Percentiles rank a stretch among this genome's conserved stretches.
phyloP scores from a whole-genome alignment of 257 asterid species.

The Solanum neorickii region DNA sequence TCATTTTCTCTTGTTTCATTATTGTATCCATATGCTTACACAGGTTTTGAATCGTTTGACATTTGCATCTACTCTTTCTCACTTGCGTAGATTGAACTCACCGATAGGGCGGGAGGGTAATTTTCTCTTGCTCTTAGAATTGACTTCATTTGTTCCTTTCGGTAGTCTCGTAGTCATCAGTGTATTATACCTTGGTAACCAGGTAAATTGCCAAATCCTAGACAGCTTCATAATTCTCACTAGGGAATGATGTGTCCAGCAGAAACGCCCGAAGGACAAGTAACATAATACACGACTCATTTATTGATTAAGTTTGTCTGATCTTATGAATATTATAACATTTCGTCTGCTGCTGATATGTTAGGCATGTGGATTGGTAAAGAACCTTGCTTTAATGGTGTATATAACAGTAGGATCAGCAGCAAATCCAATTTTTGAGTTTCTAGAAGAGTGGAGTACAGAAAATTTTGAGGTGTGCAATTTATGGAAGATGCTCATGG shows the following conservation, averaged over 20 bases:
- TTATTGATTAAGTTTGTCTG: not conserved
- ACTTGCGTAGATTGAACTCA: constrained; percentile 86
- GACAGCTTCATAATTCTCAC: constrained; percentile 96
- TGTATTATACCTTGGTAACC: constrained; percentile 1
- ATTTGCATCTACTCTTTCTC: constrained; percentile 93
- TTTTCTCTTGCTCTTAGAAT: not conserved
- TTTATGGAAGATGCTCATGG: not conserved
- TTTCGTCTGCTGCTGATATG: constrained; percentile 3
- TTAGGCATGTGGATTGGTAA: constrained; percentile 96
- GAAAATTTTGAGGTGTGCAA: constrained; percentile 84
- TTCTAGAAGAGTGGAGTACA: constrained; percentile 97
- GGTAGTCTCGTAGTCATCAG: not conserved
- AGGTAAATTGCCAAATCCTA: constrained; percentile 98
- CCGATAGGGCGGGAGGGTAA: constrained; percentile 99
- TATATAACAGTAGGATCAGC: constrained; percentile 97
- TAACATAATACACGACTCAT: not conserved
- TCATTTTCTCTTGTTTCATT: not conserved
- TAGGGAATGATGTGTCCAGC: constrained; percentile 99
- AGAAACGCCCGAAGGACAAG: constrained; percentile 99
- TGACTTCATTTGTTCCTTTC: not conserved
- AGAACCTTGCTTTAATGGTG: constrained; percentile 96
- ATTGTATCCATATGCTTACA: not conserved
- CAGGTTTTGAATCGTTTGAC: constrained; percentile 98
- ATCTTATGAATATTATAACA: not conserved
- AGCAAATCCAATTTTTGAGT: constrained; percentile 93